Conservation (phyloP, 2,329 filamentous ascomycete genomes). For the Colletotrichum somersetense region DNA sequence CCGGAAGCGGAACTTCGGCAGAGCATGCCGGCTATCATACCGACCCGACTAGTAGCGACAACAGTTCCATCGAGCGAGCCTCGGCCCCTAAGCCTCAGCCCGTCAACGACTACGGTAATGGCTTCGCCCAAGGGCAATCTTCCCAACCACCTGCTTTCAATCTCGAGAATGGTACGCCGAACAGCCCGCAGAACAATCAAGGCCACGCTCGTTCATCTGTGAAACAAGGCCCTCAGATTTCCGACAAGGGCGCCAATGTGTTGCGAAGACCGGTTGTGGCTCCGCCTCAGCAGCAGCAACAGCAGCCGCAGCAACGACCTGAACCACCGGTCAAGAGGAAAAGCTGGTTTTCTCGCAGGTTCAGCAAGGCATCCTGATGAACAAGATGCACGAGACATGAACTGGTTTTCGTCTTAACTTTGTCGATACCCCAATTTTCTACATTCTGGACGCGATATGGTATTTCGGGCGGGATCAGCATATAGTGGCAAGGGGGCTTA, state of each 20-base stretch:
- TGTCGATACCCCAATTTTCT: conserved; percentile 44
- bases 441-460: conserved; percentile 21
- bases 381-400: conserved; percentile 21
- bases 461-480: conserved; percentile 3
- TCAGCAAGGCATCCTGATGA: conserved; percentile 70
- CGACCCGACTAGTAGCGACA: conserved; percentile 88
- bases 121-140: conserved; percentile 59
- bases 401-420: conserved; percentile 20
- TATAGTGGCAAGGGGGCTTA: neutral
- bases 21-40: conserved; percentile 86
- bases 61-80: conserved; percentile 87
- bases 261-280: conserved; percentile 45
- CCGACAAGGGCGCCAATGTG: conserved; percentile 31
- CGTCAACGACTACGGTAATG: conserved; percentile 75
- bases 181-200: conserved; percentile 4
- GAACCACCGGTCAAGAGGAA: conserved; percentile 77
- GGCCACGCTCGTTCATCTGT: conserved; percentile 17
- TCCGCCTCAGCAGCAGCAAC: conserved; percentile 43
- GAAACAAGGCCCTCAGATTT: conserved; percentile 20
- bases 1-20: conserved; percentile 77
- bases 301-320: conserved; percentile 47
- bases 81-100: conserved; percentile 66
- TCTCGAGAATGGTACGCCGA: conserved; percentile 46
- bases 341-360: conserved; percentile 88
- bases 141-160: conserved; percentile 55